phyloP scores from a whole-genome alignment of 2,329 filamentous ascomycete species.

The Ophiocordyceps camponoti-saundersi region DNA sequence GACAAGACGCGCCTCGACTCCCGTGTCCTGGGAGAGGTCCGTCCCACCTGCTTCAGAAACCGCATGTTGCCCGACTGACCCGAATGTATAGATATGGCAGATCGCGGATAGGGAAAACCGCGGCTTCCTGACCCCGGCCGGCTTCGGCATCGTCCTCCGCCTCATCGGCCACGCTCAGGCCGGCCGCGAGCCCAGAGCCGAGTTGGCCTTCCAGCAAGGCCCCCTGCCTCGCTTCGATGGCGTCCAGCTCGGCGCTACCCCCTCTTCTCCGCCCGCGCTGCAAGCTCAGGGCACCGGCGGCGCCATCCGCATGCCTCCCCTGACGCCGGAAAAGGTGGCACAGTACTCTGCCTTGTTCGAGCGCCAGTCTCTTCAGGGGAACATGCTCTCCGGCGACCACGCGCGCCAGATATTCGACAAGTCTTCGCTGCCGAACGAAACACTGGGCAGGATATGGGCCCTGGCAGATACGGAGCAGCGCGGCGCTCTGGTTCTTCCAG shows the following conservation, averaged over 20 bases:
- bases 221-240: conserved; percentile 90
- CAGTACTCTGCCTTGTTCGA: conserved; percentile 88
- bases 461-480: conserved; percentile 87
- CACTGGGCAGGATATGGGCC: conserved; percentile 89
- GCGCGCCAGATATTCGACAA: conserved; percentile 94
- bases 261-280: conserved; percentile 24
- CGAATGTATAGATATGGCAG: conserved; percentile 73
- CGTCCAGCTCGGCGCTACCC: conserved; percentile 21
- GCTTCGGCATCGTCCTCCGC: conserved; percentile 82
- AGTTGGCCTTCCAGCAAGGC: conserved; percentile 69
- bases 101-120: conserved; percentile 95
- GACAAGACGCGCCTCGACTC: conserved; percentile 86
- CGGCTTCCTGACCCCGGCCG: conserved; percentile 78
- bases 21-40: conserved; percentile 70
- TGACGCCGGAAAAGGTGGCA: conserved; percentile 73
- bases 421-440: conserved; percentile 75
- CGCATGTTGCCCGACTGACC: background rate
- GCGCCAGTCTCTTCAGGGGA: conserved; percentile 61
- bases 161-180: conserved; percentile 93
- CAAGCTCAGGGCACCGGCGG: conserved; percentile 44
- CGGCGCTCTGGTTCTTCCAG: conserved; percentile 68
- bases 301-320: conserved; percentile 71
- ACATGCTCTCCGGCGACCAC: conserved; percentile 62
- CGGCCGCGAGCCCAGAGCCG: conserved; percentile 61
- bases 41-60: conserved; percentile 7